Percentiles rank a stretch among this genome's conserved stretches.
Conservation (phyloP, 2,329 filamentous ascomycete species). For the Fusarium newnesense region DNA sequence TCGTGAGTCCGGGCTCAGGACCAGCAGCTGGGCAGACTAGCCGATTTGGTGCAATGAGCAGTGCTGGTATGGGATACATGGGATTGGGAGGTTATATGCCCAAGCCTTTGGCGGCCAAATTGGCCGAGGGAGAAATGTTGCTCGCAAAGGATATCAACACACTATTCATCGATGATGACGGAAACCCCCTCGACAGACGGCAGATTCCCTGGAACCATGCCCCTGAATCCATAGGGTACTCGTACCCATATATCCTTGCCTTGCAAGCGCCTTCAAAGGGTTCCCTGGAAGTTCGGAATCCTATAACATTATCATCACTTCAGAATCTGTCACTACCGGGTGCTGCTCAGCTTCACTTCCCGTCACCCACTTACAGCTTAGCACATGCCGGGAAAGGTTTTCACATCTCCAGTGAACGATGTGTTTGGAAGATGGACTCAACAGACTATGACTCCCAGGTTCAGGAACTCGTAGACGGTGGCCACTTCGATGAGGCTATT, state of each 20-base stretch:
- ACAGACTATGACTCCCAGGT: conserved; percentile 92
- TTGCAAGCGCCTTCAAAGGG: conserved; percentile 86
- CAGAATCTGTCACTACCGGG: conserved; percentile 86
- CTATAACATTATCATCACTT: conserved; percentile 87
- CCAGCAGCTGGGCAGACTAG: conserved; percentile 72
- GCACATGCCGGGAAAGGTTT: conserved; percentile 97
- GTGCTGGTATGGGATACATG: conserved; percentile 95
- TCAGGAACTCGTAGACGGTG: conserved; percentile 78
- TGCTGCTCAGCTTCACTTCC: conserved; percentile 87
- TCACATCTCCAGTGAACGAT: conserved; percentile 88
- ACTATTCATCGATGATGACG: conserved; percentile 86
- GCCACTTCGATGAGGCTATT: conserved; percentile 88
- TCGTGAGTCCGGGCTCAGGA: conserved; percentile 79
- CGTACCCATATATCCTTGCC: conserved; percentile 93
- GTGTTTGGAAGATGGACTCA: conserved; percentile 95
- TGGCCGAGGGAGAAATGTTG: conserved; percentile 85
- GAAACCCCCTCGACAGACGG: conserved; percentile 81
- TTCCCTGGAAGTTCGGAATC: conserved; percentile 88
- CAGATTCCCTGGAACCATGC: conserved; percentile 93
- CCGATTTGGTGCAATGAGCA: conserved; percentile 84
- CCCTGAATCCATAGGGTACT: conserved; percentile 93
- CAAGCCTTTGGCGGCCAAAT: conserved; percentile 84
- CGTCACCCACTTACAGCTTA: conserved; percentile 91
- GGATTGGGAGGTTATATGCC: conserved; percentile 92
- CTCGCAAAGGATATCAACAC: conserved; percentile 99